Evolutionary conservation across 371 early-diverging fungal genomes (phyloP).

Genomic region (Massospora cicadina): DNA sequence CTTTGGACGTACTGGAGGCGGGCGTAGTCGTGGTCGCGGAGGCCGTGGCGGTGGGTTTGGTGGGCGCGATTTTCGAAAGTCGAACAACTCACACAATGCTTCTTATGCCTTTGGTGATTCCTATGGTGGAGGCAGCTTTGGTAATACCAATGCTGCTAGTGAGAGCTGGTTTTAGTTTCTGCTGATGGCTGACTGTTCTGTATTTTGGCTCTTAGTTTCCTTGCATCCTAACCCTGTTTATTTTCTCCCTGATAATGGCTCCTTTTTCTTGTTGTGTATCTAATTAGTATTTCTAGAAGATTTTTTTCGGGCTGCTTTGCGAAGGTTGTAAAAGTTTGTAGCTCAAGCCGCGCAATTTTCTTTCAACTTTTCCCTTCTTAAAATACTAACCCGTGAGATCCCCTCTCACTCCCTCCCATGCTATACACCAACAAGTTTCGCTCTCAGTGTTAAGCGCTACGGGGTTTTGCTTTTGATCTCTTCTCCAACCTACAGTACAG

Average conservation of each 20-base stretch:
- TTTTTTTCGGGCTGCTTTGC: not conserved
- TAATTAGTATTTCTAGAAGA: not conserved
- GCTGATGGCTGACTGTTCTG: not conserved
- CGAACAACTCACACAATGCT: not conserved
- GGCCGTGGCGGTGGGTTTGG: constrained; percentile 20
- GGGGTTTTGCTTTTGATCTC: not conserved
- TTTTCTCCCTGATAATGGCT: not conserved
- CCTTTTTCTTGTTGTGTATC: not conserved
- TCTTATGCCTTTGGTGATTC: not conserved
- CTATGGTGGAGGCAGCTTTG: not conserved
- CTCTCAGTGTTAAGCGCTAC: not conserved
- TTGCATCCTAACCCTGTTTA: not conserved
- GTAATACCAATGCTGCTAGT: not conserved
- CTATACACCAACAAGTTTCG: not conserved
- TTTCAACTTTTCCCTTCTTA: not conserved
- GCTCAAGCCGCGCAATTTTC: not conserved
- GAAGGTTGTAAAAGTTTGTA: not conserved
- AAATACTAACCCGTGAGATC: not conserved
- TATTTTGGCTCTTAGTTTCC: not conserved
- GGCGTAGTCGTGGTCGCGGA: constrained; percentile 20
- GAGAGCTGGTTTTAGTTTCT: not conserved
- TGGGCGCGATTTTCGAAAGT: constrained; percentile 13
- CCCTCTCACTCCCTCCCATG: not conserved
- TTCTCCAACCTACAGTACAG: not conserved
- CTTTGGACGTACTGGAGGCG: constrained; percentile 43